Percentiles rank a stretch among this genome's conserved stretches.
Evolutionary conservation across 768 basidiomycete genomes (phyloP).

Genomic region (Mycena kentingensis): DNA sequence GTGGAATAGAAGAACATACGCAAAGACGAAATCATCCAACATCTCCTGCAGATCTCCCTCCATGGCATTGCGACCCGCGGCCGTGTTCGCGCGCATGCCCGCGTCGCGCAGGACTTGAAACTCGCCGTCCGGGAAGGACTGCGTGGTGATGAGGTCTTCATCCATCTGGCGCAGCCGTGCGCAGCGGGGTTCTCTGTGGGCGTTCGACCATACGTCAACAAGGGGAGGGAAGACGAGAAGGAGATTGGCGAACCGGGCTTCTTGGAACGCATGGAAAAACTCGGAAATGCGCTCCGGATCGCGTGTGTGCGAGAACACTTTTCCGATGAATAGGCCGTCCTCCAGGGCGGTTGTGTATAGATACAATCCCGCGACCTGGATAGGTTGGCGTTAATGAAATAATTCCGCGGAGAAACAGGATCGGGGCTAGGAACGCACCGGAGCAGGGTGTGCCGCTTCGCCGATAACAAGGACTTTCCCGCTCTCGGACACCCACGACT

Average conservation of each 20-base stretch:
- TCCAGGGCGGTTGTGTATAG: not conserved
- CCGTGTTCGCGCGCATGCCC: not conserved
- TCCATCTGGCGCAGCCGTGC: not conserved
- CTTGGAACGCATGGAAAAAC: not conserved
- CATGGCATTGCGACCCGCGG: not conserved
- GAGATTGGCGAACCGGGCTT: not conserved
- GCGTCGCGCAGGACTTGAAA: not conserved
- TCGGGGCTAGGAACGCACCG: not conserved
- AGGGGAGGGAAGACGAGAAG: too few relatives aligned
- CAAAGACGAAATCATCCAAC: not conserved
- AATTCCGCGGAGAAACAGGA: not conserved
- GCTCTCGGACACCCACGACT: constrained; percentile 1
- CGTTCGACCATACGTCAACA: not conserved
- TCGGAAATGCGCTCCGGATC: not conserved
- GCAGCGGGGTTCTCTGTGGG: not conserved
- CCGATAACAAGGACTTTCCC: not conserved
- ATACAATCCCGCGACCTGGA: not conserved
- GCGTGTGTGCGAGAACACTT: not conserved
- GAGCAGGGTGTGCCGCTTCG: constrained; percentile 1
- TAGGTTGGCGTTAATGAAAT: not conserved
- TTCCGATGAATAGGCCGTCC: not conserved
- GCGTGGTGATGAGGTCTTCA: not conserved
- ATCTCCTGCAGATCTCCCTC: not conserved
- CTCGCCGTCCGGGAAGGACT: not conserved
- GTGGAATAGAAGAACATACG: not conserved